These are phyloP conservation scores for Aspergillus pseudotamarii DNA, from an alignment of 2,329 filamentous ascomycete species.

Conservation along the genomic window DNA sequence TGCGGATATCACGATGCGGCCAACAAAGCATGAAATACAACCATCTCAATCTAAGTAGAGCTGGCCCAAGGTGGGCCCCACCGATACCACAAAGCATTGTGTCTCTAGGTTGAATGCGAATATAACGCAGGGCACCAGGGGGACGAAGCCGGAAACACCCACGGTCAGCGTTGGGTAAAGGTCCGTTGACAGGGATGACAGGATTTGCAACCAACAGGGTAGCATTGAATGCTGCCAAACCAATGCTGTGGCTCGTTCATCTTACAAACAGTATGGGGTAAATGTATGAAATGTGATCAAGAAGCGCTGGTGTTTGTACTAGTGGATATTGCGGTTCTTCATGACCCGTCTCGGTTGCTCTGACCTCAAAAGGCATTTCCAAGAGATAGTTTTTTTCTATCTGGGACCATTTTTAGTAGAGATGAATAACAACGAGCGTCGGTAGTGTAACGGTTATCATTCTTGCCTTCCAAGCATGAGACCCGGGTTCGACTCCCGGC, in stretches of 20 bases:
- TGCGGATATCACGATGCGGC: background rate
- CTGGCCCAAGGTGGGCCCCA: background rate
- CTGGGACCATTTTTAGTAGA: no score
- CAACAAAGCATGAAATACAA: background rate
- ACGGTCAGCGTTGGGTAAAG: background rate
- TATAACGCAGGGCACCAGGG: background rate
- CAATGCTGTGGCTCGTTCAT: background rate
- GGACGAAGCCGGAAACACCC: background rate
- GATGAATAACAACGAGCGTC: background rate
- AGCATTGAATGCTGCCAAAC: background rate
- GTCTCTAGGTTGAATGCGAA: background rate
- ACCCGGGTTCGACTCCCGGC: background rate
- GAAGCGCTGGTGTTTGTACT: background rate
- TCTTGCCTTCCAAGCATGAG: background rate
- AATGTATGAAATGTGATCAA: background rate
- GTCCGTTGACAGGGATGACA: background rate
- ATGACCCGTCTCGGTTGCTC: no score
- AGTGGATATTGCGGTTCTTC: background rate
- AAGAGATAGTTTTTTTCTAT: no score
- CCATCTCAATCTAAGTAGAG: background rate
- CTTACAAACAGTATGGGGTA: background rate
- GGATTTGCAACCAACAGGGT: background rate
- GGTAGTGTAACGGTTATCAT: background rate
- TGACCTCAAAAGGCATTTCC: no score
- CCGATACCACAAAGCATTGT: background rate